A percentile compares a stretch with the other conserved stretches of the same genome.
These are phyloP conservation scores for Solanum stenotomum DNA, from an alignment of 257 asterid species.

Conservation along the genomic window DNA sequence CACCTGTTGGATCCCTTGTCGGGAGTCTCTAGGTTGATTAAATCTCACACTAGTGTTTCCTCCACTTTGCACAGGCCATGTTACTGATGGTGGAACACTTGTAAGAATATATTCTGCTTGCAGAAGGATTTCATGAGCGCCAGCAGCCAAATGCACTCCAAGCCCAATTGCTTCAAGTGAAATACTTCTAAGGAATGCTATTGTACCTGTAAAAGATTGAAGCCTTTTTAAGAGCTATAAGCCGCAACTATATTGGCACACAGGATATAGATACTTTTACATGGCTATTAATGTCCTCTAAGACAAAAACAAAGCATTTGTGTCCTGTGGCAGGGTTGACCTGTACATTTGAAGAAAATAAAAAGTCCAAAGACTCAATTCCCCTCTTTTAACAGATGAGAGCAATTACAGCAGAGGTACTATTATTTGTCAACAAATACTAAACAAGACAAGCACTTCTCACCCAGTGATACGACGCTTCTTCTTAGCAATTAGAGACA, in stretches of 20 bases:
- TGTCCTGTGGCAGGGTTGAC: background rate
- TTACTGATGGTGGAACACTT: conserved; percentile 71
- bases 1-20: conserved; percentile 95
- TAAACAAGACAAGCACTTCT: background rate
- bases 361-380: background rate
- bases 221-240: background rate
- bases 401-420: background rate
- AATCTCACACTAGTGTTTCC: conserved; percentile 47
- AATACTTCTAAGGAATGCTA: conserved; percentile 85
- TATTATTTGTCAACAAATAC: background rate
- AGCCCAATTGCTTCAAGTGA: conserved; percentile 94
- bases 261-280: background rate
- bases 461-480: background rate
- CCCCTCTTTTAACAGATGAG: background rate
- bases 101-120: conserved; percentile 86
- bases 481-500: background rate
- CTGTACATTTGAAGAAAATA: background rate
- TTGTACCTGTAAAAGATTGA: conserved; percentile 47
- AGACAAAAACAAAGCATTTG: background rate
- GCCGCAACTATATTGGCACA: background rate
- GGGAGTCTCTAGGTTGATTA: conserved; percentile 91
- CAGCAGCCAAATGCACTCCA: conserved; percentile 96
- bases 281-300: background rate
- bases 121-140: conserved; percentile 84
- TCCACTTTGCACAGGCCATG: conserved; percentile 59